A percentile compares a stretch with the other conserved stretches of the same genome.
These are phyloP conservation scores for Cocos nucifera DNA, from an alignment of 176 grass and related monocot species.

Conservation along the genomic window DNA sequence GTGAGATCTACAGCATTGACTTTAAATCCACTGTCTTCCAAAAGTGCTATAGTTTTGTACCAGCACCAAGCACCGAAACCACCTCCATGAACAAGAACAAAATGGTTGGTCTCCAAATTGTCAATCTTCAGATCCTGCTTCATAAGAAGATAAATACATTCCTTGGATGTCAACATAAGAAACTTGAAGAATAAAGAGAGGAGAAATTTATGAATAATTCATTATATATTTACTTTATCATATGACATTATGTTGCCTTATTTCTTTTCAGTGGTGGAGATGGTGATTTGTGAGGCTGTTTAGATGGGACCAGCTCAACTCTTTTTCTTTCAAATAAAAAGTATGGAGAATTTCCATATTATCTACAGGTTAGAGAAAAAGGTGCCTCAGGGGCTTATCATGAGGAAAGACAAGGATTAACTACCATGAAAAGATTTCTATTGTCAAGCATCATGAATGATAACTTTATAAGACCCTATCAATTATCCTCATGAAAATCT, in stretches of 20 bases:
- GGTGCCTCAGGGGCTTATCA: too few relatives aligned
- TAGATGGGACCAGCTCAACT: too few relatives aligned
- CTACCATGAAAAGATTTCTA: too few relatives aligned
- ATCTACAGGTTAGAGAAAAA: too few relatives aligned
- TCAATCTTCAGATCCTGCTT: slow-evolving; percentile 64
- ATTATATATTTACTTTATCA: slow-evolving; percentile 25
- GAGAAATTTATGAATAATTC: slow-evolving; percentile 6
- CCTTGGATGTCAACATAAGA: neutral
- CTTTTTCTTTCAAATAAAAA: too few relatives aligned
- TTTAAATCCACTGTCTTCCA: slow-evolving; percentile 88
- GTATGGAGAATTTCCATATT: too few relatives aligned
- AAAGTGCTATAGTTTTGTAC: slow-evolving; percentile 90
- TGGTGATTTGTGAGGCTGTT: too few relatives aligned
- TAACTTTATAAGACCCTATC: too few relatives aligned
- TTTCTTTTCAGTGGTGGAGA: neutral
- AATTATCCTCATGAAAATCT: too few relatives aligned
- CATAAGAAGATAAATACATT: slow-evolving; percentile 8
- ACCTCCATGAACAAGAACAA: slow-evolving; percentile 92
- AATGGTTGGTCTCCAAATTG: slow-evolving; percentile 63
- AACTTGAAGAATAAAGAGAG: slow-evolving; percentile 1
- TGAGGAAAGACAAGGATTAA: too few relatives aligned
- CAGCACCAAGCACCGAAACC: slow-evolving; percentile 99
- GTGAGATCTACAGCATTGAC: slow-evolving; percentile 87
- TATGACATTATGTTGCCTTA: too few relatives aligned
- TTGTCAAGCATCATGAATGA: too few relatives aligned